phyloP scores from a whole-genome alignment of 2,329 filamentous ascomycete species.

The Venturiaceae sp. region DNA sequence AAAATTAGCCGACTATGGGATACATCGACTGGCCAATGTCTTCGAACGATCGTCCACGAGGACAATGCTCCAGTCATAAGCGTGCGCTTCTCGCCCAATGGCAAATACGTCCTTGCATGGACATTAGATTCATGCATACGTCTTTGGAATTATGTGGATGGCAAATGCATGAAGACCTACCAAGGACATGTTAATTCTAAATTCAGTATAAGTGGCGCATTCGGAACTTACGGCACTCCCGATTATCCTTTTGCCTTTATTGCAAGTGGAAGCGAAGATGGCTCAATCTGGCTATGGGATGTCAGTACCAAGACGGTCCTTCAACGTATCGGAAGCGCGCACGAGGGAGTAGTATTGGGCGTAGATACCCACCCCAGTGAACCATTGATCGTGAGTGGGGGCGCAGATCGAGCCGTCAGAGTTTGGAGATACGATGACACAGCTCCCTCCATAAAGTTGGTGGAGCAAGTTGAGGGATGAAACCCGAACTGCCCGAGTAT shows the following conservation, averaged over 20 bases:
- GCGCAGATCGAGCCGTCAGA: slow-evolving; percentile 51
- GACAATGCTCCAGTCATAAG: slow-evolving; percentile 85
- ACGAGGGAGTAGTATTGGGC: slow-evolving; percentile 48
- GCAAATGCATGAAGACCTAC: slow-evolving; percentile 90
- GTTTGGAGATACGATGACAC: slow-evolving; percentile 39
- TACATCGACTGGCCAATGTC: slow-evolving; percentile 85
- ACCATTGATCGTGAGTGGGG: slow-evolving; percentile 50
- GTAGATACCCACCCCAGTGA: slow-evolving; percentile 49
- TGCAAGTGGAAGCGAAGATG: slow-evolving; percentile 80
- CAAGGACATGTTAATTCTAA: slow-evolving; percentile 80
- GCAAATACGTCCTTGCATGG: slow-evolving; percentile 83
- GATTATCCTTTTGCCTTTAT: slow-evolving; percentile 46
- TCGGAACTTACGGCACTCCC: slow-evolving; percentile 53
- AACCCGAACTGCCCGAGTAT: not conserved
- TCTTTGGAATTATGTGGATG: slow-evolving; percentile 90
- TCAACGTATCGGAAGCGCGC: slow-evolving; percentile 39
- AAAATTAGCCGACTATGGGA: slow-evolving; percentile 74
- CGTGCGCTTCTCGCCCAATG: slow-evolving; percentile 90
- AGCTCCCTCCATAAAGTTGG: not conserved
- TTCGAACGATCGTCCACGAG: slow-evolving; percentile 91
- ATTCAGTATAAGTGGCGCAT: slow-evolving; percentile 77
- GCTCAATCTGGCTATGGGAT: slow-evolving; percentile 80
- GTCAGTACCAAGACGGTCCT: slow-evolving; percentile 75
- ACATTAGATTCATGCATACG: slow-evolving; percentile 84
- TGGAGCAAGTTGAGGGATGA: not conserved